phyloP scores from a whole-genome alignment of 2,329 filamentous ascomycete genomes.

The Diplodia mutila region DNA sequence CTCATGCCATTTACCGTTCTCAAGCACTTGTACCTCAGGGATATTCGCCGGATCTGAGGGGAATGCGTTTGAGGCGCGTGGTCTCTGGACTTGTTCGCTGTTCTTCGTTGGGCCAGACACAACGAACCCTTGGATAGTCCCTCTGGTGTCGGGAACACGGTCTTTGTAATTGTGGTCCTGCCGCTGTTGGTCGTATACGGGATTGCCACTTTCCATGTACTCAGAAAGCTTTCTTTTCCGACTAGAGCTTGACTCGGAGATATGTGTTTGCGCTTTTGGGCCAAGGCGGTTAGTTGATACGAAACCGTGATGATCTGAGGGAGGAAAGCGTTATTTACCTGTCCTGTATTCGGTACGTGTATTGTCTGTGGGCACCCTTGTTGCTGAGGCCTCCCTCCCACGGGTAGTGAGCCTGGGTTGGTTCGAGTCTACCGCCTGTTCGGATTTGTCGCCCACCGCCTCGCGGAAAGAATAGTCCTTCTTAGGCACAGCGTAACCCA shows the following conservation, averaged over 20 bases:
- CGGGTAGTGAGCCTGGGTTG: background rate
- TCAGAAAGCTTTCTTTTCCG: conserved; percentile 11
- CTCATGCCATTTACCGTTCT: background rate
- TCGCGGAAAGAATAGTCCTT: conserved; percentile 9
- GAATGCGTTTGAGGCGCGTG: background rate
- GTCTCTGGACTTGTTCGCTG: background rate
- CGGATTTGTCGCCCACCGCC: background rate
- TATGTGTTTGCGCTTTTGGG: background rate
- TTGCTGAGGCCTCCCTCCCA: background rate
- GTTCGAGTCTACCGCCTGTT: no score
- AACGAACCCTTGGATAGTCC: background rate
- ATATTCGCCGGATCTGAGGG: background rate
- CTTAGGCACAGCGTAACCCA: conserved; percentile 25
- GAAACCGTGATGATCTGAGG: background rate
- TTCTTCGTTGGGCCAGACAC: background rate
- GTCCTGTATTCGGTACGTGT: background rate
- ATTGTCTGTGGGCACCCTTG: background rate
- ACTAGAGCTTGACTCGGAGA: conserved; percentile 1
- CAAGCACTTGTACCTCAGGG: background rate
- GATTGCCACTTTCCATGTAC: background rate
- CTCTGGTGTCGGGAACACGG: background rate
- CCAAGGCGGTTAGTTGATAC: background rate
- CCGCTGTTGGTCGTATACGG: background rate
- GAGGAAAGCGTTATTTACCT: background rate
- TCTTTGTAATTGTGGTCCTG: background rate